Evolutionary conservation across 495 filamentous ascomycete genomes (phyloP).

Genomic region (Poronia punctata): DNA sequence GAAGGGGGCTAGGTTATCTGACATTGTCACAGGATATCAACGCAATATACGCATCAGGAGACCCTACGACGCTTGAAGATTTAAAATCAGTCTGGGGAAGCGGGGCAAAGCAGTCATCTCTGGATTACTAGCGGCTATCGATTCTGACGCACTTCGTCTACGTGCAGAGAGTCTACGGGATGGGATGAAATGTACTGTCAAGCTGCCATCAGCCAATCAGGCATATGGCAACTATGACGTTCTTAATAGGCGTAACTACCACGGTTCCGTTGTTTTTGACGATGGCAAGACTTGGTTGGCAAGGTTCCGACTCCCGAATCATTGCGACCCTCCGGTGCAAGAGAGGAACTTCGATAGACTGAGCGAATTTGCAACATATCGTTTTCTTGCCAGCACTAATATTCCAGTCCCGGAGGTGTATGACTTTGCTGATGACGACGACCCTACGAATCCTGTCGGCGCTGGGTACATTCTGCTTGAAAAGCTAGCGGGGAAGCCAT

Average conservation of each 20-base stretch:
- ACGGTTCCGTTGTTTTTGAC: constrained; percentile 15
- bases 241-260: constrained; percentile 13
- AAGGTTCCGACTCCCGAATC: constrained; percentile 14
- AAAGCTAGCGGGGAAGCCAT: constrained; percentile 24
- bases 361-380: constrained; percentile 17
- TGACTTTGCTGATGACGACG: constrained; percentile 15
- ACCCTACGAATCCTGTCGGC: constrained; percentile 23
- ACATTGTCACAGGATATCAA: constrained; percentile 13
- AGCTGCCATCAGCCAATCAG: constrained; percentile 14
- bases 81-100: constrained; percentile 9
- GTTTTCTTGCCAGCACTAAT: constrained; percentile 11
- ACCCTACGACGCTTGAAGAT: constrained; percentile 7
- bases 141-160: constrained; percentile 10
- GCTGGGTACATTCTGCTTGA: constrained; percentile 28
- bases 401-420: constrained; percentile 13
- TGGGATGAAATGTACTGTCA: constrained; percentile 13
- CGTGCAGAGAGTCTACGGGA: constrained; percentile 12
- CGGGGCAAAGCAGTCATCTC: constrained; percentile 13
- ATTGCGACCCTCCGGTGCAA: constrained; percentile 11
- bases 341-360: constrained; percentile 14
- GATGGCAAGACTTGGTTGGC: constrained; percentile 14
- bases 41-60: constrained; percentile 12
- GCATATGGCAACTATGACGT: constrained; percentile 14
- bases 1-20: constrained; percentile 5
- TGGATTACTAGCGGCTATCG: constrained; percentile 9